These are phyloP conservation scores for Leptomonas seymouri DNA, from an alignment of 208 protist genomes.

Conservation along the genomic window DNA sequence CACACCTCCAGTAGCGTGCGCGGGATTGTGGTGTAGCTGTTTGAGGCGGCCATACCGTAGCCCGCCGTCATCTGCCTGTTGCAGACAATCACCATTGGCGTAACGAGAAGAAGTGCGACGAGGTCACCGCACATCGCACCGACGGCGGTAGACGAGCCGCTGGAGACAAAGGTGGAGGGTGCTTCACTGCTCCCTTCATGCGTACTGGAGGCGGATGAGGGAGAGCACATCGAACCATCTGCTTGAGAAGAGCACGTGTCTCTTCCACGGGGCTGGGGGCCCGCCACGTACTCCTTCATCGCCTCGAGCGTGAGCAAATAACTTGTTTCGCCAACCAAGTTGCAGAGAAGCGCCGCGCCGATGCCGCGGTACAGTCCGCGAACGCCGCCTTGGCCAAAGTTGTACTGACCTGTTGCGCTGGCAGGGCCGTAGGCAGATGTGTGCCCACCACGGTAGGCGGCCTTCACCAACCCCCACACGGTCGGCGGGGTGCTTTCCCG, in stretches of 20 bases:
- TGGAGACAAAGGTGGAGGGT: conserved; percentile 17
- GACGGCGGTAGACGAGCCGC: conserved; percentile 56
- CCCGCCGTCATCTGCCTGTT: conserved; percentile 87
- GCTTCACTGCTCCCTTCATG: background rate
- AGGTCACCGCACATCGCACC: conserved; percentile 80
- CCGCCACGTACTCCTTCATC: conserved; percentile 60
- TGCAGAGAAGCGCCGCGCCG: conserved; percentile 66
- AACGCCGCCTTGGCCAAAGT: conserved; percentile 56
- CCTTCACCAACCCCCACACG: conserved; percentile 42
- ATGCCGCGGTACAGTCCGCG: conserved; percentile 77
- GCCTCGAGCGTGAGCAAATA: conserved; percentile 79
- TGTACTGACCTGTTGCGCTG: conserved; percentile 18
- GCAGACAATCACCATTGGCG: conserved; percentile 67
- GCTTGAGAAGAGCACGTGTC: background rate
- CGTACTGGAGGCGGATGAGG: background rate
- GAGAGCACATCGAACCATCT: background rate
- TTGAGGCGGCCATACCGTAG: conserved; percentile 67
- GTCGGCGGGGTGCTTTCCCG: conserved; percentile 58
- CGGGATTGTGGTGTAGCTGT: conserved; percentile 46
- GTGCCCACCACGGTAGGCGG: conserved; percentile 58
- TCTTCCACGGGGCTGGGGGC: background rate
- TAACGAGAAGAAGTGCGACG: conserved; percentile 63
- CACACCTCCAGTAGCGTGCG: conserved; percentile 56
- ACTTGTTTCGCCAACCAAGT: conserved; percentile 74
- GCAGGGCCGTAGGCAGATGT: conserved; percentile 28